A percentile compares a stretch with the other conserved stretches of the same genome.
These are phyloP conservation scores for Megacollybia marginata DNA, from an alignment of 768 basidiomycete species.

Conservation along the genomic window DNA sequence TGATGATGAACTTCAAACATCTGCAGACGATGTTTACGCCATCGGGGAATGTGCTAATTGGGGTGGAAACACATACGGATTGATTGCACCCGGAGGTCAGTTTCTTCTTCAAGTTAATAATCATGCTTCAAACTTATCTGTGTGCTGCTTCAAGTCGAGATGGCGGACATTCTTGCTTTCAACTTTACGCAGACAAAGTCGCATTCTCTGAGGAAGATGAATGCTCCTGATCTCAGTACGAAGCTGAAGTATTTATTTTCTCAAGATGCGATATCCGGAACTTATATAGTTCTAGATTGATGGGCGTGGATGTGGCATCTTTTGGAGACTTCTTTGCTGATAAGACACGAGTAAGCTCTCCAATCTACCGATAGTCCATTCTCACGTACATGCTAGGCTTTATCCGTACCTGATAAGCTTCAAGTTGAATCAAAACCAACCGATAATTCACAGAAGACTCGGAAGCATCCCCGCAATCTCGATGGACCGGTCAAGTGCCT, in stretches of 20 bases:
- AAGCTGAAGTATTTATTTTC: conserved; percentile 44
- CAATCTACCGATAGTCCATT: no score
- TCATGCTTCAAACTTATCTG: neutral
- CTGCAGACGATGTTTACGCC: conserved; percentile 53
- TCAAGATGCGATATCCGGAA: neutral
- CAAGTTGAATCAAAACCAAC: neutral
- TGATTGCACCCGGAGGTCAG: conserved; percentile 63
- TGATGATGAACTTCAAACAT: conserved; percentile 49
- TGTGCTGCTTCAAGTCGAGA: conserved; percentile 42
- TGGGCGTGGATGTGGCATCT: conserved; percentile 59
- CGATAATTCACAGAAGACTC: neutral
- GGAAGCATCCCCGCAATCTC: conserved; percentile 1
- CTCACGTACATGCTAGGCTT: no score
- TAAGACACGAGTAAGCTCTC: conserved; percentile 11
- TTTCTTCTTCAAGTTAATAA: neutral
- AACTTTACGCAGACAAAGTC: conserved; percentile 53
- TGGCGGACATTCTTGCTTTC: conserved; percentile 70
- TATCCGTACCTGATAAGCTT: neutral
- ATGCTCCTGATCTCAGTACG: conserved; percentile 60
- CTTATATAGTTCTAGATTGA: conserved; percentile 23
- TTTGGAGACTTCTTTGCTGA: conserved; percentile 74
- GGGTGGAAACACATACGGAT: conserved; percentile 60
- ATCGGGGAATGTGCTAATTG: conserved; percentile 75
- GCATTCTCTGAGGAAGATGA: conserved; percentile 30
- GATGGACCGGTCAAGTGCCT: conserved; percentile 43